These are phyloP conservation scores for Paradendryphiella salina DNA, from an alignment of 2,329 filamentous ascomycete species.

Conservation along the genomic window DNA sequence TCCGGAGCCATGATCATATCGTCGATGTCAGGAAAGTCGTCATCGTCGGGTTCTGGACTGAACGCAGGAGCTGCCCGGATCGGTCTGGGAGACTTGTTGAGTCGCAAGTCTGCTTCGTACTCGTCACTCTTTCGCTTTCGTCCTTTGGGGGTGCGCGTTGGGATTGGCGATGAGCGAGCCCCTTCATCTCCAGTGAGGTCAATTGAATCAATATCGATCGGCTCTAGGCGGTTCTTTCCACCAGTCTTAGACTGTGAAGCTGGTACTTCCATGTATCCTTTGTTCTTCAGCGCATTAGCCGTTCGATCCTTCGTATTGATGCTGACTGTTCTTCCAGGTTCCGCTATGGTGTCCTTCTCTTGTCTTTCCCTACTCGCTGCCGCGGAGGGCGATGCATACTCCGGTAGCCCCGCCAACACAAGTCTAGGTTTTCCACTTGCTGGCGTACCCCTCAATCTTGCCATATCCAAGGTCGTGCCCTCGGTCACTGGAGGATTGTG, in stretches of 20 bases:
- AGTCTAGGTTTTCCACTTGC: constrained; percentile 47
- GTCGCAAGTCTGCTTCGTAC: constrained; percentile 36
- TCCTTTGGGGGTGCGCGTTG: constrained; percentile 22
- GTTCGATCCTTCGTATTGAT: constrained; percentile 4
- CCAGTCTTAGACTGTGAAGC: constrained; percentile 3
- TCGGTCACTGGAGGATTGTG: constrained; percentile 23
- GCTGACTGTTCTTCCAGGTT: not conserved
- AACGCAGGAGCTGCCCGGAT: constrained; percentile 12
- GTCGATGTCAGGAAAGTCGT: constrained; percentile 48
- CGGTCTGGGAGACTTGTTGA: constrained; percentile 23
- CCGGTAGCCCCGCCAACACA: constrained; percentile 33
- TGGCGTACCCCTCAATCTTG: constrained; percentile 50
- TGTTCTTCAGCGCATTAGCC: not conserved
- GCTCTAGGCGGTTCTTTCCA: constrained; percentile 15
- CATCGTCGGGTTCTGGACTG: constrained; percentile 22
- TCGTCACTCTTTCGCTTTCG: constrained; percentile 56
- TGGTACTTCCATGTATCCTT: constrained; percentile 13
- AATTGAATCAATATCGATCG: constrained; percentile 40
- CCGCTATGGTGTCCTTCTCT: not conserved
- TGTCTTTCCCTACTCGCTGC: constrained; percentile 6
- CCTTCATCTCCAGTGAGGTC: constrained; percentile 43
- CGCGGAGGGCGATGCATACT: constrained; percentile 13
- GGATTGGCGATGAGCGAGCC: constrained; percentile 22
- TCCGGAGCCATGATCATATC: constrained; percentile 30
- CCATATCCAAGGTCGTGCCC: constrained; percentile 45